These are phyloP conservation scores for Lachnellula hyalina DNA, from an alignment of 2,329 filamentous ascomycete species.

Conservation along the genomic window DNA sequence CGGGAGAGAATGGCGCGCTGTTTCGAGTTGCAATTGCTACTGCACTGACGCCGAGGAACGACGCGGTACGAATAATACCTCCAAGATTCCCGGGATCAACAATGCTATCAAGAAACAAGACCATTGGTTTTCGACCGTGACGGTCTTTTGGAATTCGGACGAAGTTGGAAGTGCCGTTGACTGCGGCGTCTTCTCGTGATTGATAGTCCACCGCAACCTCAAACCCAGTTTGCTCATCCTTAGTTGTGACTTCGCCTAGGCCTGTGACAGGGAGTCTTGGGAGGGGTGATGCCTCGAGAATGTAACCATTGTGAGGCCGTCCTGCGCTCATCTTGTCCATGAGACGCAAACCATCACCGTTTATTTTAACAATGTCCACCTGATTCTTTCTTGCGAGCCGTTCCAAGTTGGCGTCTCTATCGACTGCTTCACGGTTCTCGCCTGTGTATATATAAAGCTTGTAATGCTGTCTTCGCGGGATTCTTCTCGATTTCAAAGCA, in stretches of 20 bases:
- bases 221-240: slow-evolving; percentile 43
- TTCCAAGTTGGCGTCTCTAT: slow-evolving; percentile 41
- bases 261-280: slow-evolving; percentile 63
- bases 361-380: slow-evolving; percentile 54
- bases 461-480: slow-evolving; percentile 67
- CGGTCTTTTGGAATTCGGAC: slow-evolving; percentile 26
- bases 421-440: slow-evolving; percentile 46
- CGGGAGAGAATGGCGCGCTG: slow-evolving; percentile 68
- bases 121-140: slow-evolving; percentile 55
- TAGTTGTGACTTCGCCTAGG: slow-evolving; percentile 36
- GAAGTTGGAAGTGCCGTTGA: slow-evolving; percentile 66
- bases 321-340: slow-evolving; percentile 80
- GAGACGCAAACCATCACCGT: slow-evolving; percentile 56
- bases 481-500: slow-evolving; percentile 55
- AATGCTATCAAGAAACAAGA: slow-evolving; percentile 70
- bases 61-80: slow-evolving; percentile 79
- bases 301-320: slow-evolving; percentile 82
- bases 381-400: slow-evolving; percentile 43
- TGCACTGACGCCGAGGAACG: slow-evolving; percentile 85
- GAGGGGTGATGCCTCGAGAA: slow-evolving; percentile 81
- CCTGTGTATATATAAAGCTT: slow-evolving; percentile 72
- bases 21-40: slow-evolving; percentile 70
- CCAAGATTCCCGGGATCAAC: slow-evolving; percentile 87
- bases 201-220: slow-evolving; percentile 59
- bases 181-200: slow-evolving; percentile 62